phyloP scores from a whole-genome alignment of 768 basidiomycete species.

The Tulasnella sp. region DNA sequence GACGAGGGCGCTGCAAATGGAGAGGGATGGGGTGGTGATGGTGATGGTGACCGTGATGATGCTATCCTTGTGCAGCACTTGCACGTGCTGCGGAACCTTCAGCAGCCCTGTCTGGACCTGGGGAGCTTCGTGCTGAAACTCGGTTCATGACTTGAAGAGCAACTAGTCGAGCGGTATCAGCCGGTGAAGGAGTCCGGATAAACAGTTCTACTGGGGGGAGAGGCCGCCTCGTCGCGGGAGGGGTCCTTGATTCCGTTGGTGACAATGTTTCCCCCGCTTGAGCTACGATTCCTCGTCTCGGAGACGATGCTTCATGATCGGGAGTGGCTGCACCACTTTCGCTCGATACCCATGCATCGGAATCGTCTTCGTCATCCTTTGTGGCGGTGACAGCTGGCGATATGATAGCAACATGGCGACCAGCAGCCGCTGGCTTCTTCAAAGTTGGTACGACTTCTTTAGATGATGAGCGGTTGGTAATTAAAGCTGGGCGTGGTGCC shows the following conservation, averaged over 20 bases:
- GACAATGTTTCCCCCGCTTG: neutral
- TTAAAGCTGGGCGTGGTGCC: neutral
- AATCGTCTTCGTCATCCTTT: conserved; percentile 33
- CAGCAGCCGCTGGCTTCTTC: neutral
- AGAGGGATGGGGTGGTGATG: neutral
- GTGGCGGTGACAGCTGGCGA: neutral
- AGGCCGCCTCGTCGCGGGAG: conserved; percentile 9
- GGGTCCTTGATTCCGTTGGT: neutral
- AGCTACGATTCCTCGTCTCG: neutral
- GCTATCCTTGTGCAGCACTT: neutral
- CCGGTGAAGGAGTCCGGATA: conserved; percentile 10
- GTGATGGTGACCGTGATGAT: neutral
- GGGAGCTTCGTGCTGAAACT: neutral
- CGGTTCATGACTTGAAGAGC: neutral
- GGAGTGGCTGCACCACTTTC: conserved; percentile 70
- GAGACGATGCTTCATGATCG: conserved; percentile 20
- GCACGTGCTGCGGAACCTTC: neutral
- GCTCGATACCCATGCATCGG: conserved; percentile 72
- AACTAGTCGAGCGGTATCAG: neutral
- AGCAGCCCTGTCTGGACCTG: neutral
- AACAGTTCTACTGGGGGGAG: conserved; percentile 11
- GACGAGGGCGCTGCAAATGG: neutral
- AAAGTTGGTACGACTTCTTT: neutral
- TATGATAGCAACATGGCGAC: neutral
- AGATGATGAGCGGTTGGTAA: neutral